Percentiles rank a stretch among this genome's conserved stretches.
Evolutionary conservation across 2,329 filamentous ascomycete species (phyloP).

Genomic region (Sarocladium strictum): DNA sequence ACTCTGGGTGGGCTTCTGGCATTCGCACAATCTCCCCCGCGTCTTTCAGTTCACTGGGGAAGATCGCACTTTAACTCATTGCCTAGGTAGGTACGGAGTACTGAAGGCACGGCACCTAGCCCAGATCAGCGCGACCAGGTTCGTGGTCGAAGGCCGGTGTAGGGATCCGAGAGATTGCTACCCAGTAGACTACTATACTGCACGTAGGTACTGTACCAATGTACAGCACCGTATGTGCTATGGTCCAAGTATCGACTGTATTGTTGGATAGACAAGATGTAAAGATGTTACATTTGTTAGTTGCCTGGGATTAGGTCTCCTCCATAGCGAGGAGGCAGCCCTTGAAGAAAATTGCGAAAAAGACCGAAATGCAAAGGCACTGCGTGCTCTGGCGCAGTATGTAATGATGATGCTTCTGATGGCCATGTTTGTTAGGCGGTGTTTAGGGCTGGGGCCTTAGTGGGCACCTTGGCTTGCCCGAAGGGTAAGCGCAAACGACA

Average conservation of each 20-base stretch:
- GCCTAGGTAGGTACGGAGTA: no score
- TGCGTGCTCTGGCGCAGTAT: not conserved
- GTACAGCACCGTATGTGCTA: no score
- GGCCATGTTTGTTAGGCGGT: constrained; percentile 7
- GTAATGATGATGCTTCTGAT: constrained; percentile 8
- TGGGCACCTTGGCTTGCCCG: not conserved
- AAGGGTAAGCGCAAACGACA: not conserved
- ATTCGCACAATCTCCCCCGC: constrained; percentile 2
- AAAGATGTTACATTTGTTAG: no score
- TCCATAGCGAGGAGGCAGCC: no score
- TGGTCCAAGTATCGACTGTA: no score
- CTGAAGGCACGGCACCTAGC: not conserved
- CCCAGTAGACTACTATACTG: no score
- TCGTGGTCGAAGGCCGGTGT: not conserved
- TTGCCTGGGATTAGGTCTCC: no score
- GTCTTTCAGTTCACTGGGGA: not conserved
- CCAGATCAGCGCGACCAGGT: not conserved
- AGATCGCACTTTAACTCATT: no score
- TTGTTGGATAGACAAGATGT: no score
- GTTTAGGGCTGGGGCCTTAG: constrained; percentile 7
- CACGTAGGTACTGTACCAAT: no score
- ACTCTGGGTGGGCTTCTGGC: not conserved
- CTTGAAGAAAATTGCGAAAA: not conserved
- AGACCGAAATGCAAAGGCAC: not conserved
- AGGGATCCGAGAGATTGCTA: not conserved